These are phyloP conservation scores for Trichoderma oligosporum DNA, from an alignment of 2,329 filamentous ascomycete genomes.

Conservation along the genomic window DNA sequence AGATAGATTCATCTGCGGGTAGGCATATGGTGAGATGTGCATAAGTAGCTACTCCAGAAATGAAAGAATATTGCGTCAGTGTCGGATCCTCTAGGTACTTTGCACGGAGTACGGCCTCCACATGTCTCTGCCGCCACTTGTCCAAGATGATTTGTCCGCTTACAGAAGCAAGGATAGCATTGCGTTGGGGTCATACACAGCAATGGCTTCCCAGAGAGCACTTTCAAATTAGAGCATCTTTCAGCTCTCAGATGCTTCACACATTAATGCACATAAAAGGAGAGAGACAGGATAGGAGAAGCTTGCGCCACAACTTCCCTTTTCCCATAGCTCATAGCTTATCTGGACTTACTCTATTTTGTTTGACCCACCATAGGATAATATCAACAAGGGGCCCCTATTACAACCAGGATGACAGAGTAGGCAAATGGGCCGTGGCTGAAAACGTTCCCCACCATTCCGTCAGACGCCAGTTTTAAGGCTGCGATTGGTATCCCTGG, in stretches of 20 bases:
- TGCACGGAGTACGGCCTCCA: neutral
- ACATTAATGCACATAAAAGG: neutral
- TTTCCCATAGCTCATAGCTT: neutral
- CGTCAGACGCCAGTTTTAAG: slow-evolving; percentile 2
- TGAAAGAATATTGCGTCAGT: neutral
- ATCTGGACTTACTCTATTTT: neutral
- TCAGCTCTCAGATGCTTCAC: neutral
- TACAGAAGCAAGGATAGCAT: neutral
- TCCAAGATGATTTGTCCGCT: neutral
- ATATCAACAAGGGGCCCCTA: neutral
- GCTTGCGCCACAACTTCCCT: neutral
- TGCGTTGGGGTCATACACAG: too few species aligned
- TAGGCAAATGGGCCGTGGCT: neutral
- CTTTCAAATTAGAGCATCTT: neutral
- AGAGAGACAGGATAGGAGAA: neutral
- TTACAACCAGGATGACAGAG: neutral
- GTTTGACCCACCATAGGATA: neutral
- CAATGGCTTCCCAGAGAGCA: too few species aligned
- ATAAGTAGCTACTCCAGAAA: too few species aligned
- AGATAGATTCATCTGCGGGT: neutral
- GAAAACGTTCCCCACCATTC: neutral
- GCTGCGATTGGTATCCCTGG: neutral
- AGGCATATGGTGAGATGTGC: neutral
- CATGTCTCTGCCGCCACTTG: neutral
- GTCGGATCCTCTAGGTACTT: neutral